Evolutionary conservation across 345 rosid species (phyloP).

Genomic region (Murraya koenigii): DNA sequence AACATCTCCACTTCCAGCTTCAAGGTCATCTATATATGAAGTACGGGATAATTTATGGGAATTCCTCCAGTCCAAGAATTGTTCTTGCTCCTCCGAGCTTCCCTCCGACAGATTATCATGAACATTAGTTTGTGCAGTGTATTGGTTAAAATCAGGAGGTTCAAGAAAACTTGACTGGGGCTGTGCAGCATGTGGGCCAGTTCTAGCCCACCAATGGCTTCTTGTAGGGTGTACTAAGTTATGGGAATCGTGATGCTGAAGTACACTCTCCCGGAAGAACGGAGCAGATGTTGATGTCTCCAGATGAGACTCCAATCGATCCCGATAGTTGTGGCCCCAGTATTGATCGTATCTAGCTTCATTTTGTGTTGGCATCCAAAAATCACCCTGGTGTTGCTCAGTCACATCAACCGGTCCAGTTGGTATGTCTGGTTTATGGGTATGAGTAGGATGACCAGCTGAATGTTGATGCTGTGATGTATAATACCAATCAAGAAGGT

Average conservation of each 20-base stretch:
- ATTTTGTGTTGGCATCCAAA: conserved; percentile 41
- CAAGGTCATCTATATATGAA: conserved; percentile 30
- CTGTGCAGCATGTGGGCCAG: conserved; percentile 26
- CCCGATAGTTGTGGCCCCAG: conserved; percentile 30
- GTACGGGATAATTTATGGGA: conserved; percentile 12
- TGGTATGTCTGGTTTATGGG: conserved; percentile 21
- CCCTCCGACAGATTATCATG: conserved; percentile 38
- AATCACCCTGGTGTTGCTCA: conserved; percentile 39
- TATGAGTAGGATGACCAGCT: conserved; percentile 10
- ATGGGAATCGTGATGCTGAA: conserved; percentile 51
- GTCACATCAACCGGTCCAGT: conserved; percentile 19
- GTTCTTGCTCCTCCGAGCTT: conserved; percentile 52
- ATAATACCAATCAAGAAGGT: conserved; percentile 92
- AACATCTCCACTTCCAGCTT: conserved; percentile 39
- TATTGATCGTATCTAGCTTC: conserved; percentile 33
- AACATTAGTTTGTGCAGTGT: conserved; percentile 10
- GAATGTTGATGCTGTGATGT: conserved; percentile 43
- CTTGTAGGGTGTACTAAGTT: conserved; percentile 30
- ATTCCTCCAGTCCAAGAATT: conserved; percentile 33
- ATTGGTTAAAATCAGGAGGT: conserved; percentile 65
- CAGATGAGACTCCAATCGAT: conserved; percentile 46
- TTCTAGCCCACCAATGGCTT: conserved; percentile 89
- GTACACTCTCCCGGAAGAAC: conserved; percentile 62
- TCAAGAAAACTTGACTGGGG: conserved; percentile 55
- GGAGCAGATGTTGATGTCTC: conserved; percentile 75